phyloP scores from a whole-genome alignment of 495 filamentous ascomycete genomes.

The Podospora comata region DNA sequence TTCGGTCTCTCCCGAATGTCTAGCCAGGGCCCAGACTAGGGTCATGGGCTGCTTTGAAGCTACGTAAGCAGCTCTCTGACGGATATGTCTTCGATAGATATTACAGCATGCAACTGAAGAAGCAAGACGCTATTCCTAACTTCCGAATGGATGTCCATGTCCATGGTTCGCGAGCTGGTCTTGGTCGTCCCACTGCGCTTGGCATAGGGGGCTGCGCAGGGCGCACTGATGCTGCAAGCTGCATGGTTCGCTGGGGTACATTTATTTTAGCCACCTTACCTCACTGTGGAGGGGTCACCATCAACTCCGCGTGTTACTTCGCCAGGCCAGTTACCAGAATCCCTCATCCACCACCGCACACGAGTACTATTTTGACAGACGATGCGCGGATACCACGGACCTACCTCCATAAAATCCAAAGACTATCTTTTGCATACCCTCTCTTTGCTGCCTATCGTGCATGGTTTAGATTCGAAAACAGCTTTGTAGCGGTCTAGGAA shows the following conservation, averaged over 20 bases:
- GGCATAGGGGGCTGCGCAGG: conserved; percentile 9
- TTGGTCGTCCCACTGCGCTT: background rate
- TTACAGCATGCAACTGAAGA: background rate
- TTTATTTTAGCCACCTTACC: conserved; percentile 15
- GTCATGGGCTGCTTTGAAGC: background rate
- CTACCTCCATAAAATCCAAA: conserved; percentile 2
- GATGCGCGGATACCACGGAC: conserved; percentile 6
- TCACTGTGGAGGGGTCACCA: conserved; percentile 12
- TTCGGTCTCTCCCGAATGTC: background rate
- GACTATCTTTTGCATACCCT: conserved; percentile 15
- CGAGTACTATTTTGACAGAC: background rate
- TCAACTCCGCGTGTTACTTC: conserved; percentile 9
- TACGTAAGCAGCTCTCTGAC: background rate
- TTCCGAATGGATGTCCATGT: background rate
- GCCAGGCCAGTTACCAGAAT: conserved; percentile 3
- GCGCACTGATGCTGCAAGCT: conserved; percentile 3
- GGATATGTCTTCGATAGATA: background rate
- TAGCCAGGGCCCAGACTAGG: background rate
- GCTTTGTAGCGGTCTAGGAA: conserved; percentile 5
- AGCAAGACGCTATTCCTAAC: background rate
- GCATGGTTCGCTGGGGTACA: conserved; percentile 5
- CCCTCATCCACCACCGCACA: conserved; percentile 6
- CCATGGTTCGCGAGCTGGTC: conserved; percentile 1
- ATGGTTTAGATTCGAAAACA: conserved; percentile 27
- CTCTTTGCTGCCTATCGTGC: conserved; percentile 12